Conservation (phyloP, 1,284 basidiomycete genomes). For the Microstroma glucosiphilum region DNA sequence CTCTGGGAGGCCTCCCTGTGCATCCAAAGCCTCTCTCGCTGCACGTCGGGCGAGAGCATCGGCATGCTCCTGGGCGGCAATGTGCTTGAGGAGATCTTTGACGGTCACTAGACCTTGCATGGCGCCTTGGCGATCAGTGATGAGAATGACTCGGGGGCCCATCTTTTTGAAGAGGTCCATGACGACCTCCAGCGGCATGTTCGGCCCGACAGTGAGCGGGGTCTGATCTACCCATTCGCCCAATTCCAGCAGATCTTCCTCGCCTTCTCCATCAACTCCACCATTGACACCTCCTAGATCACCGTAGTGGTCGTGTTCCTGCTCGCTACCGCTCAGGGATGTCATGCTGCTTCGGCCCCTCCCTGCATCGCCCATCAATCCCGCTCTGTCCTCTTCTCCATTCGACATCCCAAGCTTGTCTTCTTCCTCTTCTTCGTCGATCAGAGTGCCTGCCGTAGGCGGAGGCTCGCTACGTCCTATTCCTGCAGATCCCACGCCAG, state of each 20-base stretch:
- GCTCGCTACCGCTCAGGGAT: constrained; percentile 14
- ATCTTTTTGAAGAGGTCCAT: constrained; percentile 64
- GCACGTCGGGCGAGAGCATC: constrained; percentile 14
- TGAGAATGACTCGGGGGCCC: constrained; percentile 79
- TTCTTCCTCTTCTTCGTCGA: not conserved
- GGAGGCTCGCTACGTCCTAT: too few relatives aligned
- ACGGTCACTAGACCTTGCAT: constrained; percentile 85
- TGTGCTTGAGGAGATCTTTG: constrained; percentile 72
- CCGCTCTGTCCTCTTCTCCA: constrained; percentile 9
- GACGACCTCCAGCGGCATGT: constrained; percentile 87
- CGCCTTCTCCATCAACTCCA: constrained; percentile 30
- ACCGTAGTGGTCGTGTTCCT: constrained; percentile 9
- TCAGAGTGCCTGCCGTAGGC: not conserved
- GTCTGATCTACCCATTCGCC: constrained; percentile 59
- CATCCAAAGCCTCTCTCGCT: not conserved
- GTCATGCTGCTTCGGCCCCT: too few relatives aligned
- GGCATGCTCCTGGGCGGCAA: constrained; percentile 38
- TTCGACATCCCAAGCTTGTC: constrained; percentile 2
- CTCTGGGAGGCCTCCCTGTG: too few relatives aligned
- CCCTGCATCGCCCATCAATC: constrained; percentile 19
- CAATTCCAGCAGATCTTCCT: constrained; percentile 33
- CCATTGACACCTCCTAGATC: constrained; percentile 17
- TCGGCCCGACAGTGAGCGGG: constrained; percentile 84
- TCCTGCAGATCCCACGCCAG: not conserved
- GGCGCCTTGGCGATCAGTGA: constrained; percentile 69